Base-by-base conservation (phyloP, 1,284 basidiomycete species). In the Ganoderma multipileum region DNA sequence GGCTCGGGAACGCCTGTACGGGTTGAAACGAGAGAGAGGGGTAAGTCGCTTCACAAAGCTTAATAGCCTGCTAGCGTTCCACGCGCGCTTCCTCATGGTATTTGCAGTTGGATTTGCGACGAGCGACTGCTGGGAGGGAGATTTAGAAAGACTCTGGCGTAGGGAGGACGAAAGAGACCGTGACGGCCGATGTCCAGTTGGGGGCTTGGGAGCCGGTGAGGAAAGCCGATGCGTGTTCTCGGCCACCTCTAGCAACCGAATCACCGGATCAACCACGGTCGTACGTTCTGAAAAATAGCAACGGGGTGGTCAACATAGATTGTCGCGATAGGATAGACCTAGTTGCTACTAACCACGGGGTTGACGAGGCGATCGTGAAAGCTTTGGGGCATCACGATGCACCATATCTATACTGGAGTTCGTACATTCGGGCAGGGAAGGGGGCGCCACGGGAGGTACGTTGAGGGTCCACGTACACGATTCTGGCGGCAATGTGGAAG, bases 21-120 rank as follows among this genome's bases (percentile, higher is more conserved):
- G 81, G 68, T 80, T 74, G 73, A 77, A 81, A 6, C 75, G 77
- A n/a, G 77, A 67, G 6, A 81, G 70, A 8, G 80, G 79, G 1
- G 77, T 74, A 14, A 81, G 69, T 20, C 75, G 75, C 65, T 74
- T 77, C 30, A 63, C 58, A 36, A 60, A 26, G 11, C 65, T 59
- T 44, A 66, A 57, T 26, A 65, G 50, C 38, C 59, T 18, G 11
- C 52, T 39, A 33, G 71, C 61, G 39, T 55, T 68, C 30, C 30
- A 44, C 39, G 47, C 57, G 20, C 66, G 42, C 26, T 44, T 30
- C 28, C 38, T 39, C 16, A 44, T 26, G 18, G 58, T 18, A 18
- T 42, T 64, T 20, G 68, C 44, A 28, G 69, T 28, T 8, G 62
- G 64, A 33, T 36, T 16, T 26, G 38, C 14, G 6, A 39, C 14